These are phyloP conservation scores for Diaporthe humulicola DNA, from an alignment of 2,329 filamentous ascomycete species.

Conservation along the genomic window DNA sequence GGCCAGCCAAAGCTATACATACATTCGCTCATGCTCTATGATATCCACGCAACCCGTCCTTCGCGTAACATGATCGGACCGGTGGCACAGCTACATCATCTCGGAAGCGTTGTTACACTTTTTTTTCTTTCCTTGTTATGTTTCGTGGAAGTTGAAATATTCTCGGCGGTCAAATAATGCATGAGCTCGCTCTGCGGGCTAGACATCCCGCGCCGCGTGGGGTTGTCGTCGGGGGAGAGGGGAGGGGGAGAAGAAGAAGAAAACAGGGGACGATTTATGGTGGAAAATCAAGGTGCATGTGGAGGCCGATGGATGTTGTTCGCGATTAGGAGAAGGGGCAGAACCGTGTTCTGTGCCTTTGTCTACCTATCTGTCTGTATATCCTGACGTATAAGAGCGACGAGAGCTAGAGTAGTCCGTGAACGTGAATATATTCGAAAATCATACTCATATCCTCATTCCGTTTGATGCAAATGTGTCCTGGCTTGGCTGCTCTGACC, in stretches of 20 bases:
- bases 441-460: background rate
- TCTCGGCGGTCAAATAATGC: conserved; percentile 5
- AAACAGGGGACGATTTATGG: background rate
- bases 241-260: background rate
- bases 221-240: background rate
- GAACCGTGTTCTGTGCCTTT: conserved; percentile 13
- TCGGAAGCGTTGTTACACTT: conserved; percentile 31
- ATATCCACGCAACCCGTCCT: conserved; percentile 36
- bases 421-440: conserved; percentile 17
- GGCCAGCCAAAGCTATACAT: conserved; percentile 29
- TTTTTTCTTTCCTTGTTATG: background rate
- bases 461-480: background rate
- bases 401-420: conserved; percentile 15
- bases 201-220: background rate
- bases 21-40: conserved; percentile 39
- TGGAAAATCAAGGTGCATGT: background rate
- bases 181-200: background rate
- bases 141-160: background rate
- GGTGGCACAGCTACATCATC: conserved; percentile 32
- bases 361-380: conserved; percentile 24
- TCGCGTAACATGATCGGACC: conserved; percentile 14
- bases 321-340: background rate
- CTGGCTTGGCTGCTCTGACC: background rate
- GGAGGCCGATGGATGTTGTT: background rate
- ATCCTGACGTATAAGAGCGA: conserved; percentile 18